Conservation (phyloP, 2,329 filamentous ascomycete species). For the Ophiostoma fasciatum region DNA sequence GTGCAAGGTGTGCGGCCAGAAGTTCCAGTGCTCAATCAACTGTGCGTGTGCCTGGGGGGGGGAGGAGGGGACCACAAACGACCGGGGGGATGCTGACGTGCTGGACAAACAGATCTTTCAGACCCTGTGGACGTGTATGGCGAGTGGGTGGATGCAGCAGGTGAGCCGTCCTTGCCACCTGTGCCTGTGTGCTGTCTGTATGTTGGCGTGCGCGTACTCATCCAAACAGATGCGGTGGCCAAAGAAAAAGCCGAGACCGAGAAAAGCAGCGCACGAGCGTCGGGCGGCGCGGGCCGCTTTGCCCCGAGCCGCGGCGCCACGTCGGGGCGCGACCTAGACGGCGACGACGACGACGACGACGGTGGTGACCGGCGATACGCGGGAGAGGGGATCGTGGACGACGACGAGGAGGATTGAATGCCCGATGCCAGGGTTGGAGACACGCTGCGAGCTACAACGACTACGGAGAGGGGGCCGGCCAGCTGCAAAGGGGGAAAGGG, state of each 20-base stretch:
- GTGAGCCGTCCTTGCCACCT: no score
- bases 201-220: no score
- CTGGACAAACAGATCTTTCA: constrained; percentile 59
- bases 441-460: no score
- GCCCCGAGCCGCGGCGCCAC: constrained; percentile 2
- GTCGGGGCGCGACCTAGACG: constrained; percentile 2
- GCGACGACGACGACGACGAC: constrained; percentile 24
- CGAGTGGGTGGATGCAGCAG: constrained; percentile 87
- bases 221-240: constrained; percentile 36
- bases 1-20: constrained; percentile 88
- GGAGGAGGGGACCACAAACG: no score
- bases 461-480: no score
- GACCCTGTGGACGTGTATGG: constrained; percentile 90
- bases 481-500: no score
- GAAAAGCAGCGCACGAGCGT: neutral
- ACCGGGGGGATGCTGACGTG: no score
- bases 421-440: no score
- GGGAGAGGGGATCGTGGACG: constrained; percentile 36
- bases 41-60: no score
- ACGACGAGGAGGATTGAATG: constrained; percentile 45
- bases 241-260: constrained; percentile 24
- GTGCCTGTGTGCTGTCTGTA: no score
- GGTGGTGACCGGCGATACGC: constrained; percentile 37
- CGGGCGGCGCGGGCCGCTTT: constrained; percentile 2
- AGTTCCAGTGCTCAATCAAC: constrained; percentile 85